These are phyloP conservation scores for Fusarium musae DNA, from an alignment of 2,329 filamentous ascomycete genomes.

Conservation along the genomic window DNA sequence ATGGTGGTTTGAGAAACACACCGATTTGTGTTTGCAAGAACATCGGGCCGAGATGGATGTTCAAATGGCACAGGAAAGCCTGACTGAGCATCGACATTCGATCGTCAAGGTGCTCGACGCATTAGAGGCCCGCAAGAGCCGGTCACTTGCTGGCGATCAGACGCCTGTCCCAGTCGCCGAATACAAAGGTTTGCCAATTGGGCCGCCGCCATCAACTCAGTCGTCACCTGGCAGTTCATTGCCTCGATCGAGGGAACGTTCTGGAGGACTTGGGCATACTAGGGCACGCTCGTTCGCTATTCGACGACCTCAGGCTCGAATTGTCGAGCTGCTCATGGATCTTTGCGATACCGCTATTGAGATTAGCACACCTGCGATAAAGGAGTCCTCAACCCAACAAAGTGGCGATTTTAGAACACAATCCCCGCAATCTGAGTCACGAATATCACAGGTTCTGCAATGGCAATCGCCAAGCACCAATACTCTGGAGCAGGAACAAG, in stretches of 20 bases:
- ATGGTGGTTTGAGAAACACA: slow-evolving; percentile 99
- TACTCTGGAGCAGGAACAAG: slow-evolving; percentile 92
- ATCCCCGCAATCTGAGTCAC: slow-evolving; percentile 94
- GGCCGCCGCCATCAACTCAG: slow-evolving; percentile 76
- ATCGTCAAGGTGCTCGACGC: slow-evolving; percentile 97
- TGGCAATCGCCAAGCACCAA: slow-evolving; percentile 96
- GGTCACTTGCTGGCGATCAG: slow-evolving; percentile 67
- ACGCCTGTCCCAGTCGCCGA: slow-evolving; percentile 71
- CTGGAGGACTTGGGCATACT: slow-evolving; percentile 80
- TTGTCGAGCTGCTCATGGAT: slow-evolving; percentile 94
- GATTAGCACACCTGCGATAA: slow-evolving; percentile 93
- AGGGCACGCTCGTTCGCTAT: slow-evolving; percentile 91
- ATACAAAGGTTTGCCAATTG: slow-evolving; percentile 89
- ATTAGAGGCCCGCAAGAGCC: slow-evolving; percentile 80
- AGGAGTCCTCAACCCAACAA: slow-evolving; percentile 75
- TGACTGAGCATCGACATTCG: slow-evolving; percentile 91
- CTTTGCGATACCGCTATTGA: slow-evolving; percentile 96
- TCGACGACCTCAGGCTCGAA: slow-evolving; percentile 86
- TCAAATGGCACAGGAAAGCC: slow-evolving; percentile 90
- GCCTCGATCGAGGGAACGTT: slow-evolving; percentile 77
- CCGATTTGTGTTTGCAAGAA: slow-evolving; percentile 93
- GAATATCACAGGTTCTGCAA: slow-evolving; percentile 92
- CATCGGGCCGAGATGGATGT: slow-evolving; percentile 98
- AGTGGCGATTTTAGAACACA: slow-evolving; percentile 87
- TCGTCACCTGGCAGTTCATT: slow-evolving; percentile 79